Percentiles rank a stretch among this genome's conserved stretches.
These are phyloP conservation scores for Crithidia sp. DNA, from an alignment of 208 protist species.

Conservation along the genomic window DNA sequence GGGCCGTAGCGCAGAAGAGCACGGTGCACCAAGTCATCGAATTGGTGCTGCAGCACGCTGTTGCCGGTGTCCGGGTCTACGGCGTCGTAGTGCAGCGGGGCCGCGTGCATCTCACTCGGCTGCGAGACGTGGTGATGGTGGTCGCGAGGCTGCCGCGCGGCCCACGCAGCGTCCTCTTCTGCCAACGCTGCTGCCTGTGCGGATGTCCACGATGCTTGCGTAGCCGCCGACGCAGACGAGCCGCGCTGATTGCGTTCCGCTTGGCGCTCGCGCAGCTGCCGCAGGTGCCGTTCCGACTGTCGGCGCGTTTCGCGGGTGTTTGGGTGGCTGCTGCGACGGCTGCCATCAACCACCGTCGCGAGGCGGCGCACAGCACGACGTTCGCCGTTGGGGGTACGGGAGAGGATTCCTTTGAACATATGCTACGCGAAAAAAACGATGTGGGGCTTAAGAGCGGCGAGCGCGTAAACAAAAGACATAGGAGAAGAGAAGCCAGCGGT, in stretches of 20 bases:
- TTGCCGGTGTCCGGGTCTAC: constrained; percentile 59
- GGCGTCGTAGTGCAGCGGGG: constrained; percentile 40
- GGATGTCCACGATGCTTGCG: constrained; percentile 13
- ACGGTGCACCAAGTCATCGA: constrained; percentile 61
- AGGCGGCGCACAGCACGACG: constrained; percentile 21
- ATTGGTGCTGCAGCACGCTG: constrained; percentile 71
- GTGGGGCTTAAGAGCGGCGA: no score
- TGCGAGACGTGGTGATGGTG: neutral
- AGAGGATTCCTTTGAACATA: constrained; percentile 27
- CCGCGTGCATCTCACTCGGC: neutral
- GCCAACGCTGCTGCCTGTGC: constrained; percentile 23
- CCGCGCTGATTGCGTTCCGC: neutral
- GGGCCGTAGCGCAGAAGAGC: constrained; percentile 79
- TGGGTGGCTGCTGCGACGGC: neutral
- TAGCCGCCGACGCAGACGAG: neutral
- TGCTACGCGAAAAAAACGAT: no score
- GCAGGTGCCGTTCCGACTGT: constrained; percentile 3
- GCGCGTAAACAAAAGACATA: no score
- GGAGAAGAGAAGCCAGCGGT: no score
- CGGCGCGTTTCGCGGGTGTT: constrained; percentile 13
- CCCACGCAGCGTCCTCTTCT: constrained; percentile 23
- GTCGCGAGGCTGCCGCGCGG: constrained; percentile 1
- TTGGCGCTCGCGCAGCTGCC: constrained; percentile 1
- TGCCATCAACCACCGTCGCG: constrained; percentile 9
- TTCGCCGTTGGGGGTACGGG: neutral